Conservation (phyloP, 2,329 filamentous ascomycete species). For the Daldinia sp. region DNA sequence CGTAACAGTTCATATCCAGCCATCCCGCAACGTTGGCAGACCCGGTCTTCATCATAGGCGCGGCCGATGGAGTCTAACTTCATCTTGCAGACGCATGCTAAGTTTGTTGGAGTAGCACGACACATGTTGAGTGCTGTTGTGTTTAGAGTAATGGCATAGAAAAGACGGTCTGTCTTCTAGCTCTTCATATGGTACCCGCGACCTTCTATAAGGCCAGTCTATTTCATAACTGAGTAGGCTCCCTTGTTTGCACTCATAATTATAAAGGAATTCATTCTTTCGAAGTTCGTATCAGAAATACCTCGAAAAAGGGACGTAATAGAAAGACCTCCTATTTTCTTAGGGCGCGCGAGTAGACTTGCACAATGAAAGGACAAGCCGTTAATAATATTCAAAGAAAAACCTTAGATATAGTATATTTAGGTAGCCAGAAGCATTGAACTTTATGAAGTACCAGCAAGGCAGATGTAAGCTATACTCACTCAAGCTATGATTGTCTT, state of each 20-base stretch:
- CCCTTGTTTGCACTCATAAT: neutral
- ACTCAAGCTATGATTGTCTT: neutral
- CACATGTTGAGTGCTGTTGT: slow-evolving; percentile 24
- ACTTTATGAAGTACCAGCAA: neutral
- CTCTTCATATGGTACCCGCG: neutral
- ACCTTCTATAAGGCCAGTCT: neutral
- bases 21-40: neutral
- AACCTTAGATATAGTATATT: neutral
- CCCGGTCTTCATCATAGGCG: slow-evolving; percentile 6
- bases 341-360: neutral
- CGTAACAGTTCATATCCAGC: neutral
- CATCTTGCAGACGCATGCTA: slow-evolving; percentile 29
- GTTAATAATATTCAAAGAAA: neutral
- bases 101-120: slow-evolving; percentile 11
- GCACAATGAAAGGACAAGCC: neutral
- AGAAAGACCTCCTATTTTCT: neutral
- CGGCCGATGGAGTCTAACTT: slow-evolving; percentile 12
- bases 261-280: neutral
- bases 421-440: neutral
- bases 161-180: neutral
- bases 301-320: neutral
- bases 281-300: neutral
- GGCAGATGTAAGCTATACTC: neutral
- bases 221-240: neutral
- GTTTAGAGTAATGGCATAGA: neutral